Percentiles rank a stretch among this genome's conserved stretches.
These are phyloP conservation scores for Malassezia caprae DNA, from an alignment of 1,284 basidiomycete species.

Conservation along the genomic window DNA sequence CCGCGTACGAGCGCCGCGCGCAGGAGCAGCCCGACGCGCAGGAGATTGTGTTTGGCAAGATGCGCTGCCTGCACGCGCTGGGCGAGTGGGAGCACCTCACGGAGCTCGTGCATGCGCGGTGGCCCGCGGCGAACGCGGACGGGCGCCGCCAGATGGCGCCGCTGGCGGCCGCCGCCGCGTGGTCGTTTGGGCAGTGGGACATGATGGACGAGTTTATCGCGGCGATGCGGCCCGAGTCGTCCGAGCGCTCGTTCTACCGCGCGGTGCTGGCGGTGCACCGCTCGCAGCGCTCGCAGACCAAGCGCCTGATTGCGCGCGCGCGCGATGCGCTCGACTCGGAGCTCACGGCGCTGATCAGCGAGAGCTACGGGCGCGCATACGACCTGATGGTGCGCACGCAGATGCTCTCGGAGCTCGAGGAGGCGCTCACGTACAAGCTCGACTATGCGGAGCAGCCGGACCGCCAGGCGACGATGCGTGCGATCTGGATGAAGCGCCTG, in stretches of 20 bases:
- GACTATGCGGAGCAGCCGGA: conserved; percentile 65
- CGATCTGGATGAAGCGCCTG: conserved; percentile 55
- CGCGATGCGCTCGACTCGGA: conserved; percentile 87
- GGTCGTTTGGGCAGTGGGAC: conserved; percentile 95
- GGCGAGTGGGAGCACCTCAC: conserved; percentile 95
- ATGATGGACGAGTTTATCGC: conserved; percentile 95
- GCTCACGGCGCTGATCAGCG: conserved; percentile 80
- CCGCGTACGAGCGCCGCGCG: conserved; percentile 72
- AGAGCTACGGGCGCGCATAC: conserved; percentile 92
- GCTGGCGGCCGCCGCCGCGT: conserved; percentile 90
- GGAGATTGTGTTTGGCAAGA: conserved; percentile 70
- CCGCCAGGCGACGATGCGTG: conserved; percentile 51
- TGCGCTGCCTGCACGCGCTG: conserved; percentile 91
- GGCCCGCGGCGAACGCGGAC: conserved; percentile 72
- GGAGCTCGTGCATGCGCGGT: conserved; percentile 74
- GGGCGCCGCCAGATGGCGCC: conserved; percentile 86
- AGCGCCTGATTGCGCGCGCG: conserved; percentile 84
- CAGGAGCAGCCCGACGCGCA: conserved; percentile 53
- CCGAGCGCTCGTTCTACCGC: conserved; percentile 89
- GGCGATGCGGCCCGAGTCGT: conserved; percentile 84
- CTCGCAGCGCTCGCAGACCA: conserved; percentile 84
- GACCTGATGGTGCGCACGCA: conserved; percentile 91
- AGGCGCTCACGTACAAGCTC: conserved; percentile 86
- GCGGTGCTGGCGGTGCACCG: conserved; percentile 92
- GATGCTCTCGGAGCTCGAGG: conserved; percentile 95